Percentiles rank a stretch among this genome's conserved stretches.
These are phyloP conservation scores for Aegilops speltoides DNA, from an alignment of 176 grass and related monocot species.

Conservation along the genomic window DNA sequence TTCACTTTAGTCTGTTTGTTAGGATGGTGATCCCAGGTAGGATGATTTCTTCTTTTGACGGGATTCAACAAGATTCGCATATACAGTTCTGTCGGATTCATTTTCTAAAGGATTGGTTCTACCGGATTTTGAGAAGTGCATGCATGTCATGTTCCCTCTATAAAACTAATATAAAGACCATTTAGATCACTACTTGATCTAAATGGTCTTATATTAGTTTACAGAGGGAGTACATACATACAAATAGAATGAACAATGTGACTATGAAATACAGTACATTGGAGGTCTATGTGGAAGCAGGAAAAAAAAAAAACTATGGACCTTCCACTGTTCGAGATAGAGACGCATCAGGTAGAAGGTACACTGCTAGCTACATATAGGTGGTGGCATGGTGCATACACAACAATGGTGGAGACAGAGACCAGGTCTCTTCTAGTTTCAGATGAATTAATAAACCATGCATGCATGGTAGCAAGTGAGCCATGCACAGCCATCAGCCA, in stretches of 20 bases:
- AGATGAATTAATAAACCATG: constrained; percentile 29
- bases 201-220: no score
- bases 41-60: constrained; percentile 7
- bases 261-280: not conserved
- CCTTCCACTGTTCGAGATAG: constrained; percentile 20
- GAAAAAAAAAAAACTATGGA: not conserved
- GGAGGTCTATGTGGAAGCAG: not conserved
- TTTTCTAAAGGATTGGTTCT: not conserved
- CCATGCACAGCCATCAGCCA: constrained; percentile 6
- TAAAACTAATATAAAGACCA: no score
- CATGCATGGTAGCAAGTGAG: constrained; percentile 4
- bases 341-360: constrained; percentile 22
- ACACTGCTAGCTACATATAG: constrained; percentile 22
- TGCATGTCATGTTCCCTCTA: no score
- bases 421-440: constrained; percentile 44
- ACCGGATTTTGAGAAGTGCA: not conserved
- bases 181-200: no score
- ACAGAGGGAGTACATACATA: not conserved
- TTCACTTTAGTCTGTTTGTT: constrained; percentile 17
- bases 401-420: constrained; percentile 27
- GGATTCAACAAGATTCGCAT: constrained; percentile 1
- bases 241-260: not conserved
- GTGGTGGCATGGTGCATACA: constrained; percentile 18
- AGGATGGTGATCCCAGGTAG: constrained; percentile 4
- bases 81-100: not conserved